These are phyloP conservation scores for Talaromyces piceae DNA, from an alignment of 2,329 filamentous ascomycete species.

Conservation along the genomic window DNA sequence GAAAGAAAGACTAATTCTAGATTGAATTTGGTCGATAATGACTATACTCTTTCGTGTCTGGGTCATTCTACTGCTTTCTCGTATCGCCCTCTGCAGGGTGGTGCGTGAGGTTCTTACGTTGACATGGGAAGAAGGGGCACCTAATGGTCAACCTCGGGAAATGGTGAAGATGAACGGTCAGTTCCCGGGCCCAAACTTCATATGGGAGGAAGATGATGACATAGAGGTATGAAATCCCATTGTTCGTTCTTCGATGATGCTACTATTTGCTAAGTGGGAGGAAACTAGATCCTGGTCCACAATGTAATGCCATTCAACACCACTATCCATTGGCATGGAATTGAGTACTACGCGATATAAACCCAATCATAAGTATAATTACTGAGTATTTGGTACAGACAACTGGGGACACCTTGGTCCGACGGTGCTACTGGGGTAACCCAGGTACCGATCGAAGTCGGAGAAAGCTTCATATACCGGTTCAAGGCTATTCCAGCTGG, in stretches of 20 bases:
- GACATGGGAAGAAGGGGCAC: slow-evolving; percentile 26
- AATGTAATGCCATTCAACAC: slow-evolving; percentile 25
- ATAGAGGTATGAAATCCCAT: slow-evolving; percentile 16
- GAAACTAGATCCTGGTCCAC: slow-evolving; percentile 21
- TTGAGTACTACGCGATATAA: slow-evolving; percentile 23
- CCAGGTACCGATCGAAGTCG: slow-evolving; percentile 47
- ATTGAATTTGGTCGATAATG: not conserved
- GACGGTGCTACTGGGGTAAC: slow-evolving; percentile 53
- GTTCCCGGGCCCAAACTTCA: slow-evolving; percentile 26
- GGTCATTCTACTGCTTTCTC: not conserved
- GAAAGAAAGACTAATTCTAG: not conserved
- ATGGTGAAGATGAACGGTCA: slow-evolving; percentile 27
- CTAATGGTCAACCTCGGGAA: slow-evolving; percentile 25
- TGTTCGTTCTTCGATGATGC: not conserved
- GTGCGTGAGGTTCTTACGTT: slow-evolving; percentile 18
- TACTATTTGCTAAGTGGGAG: not conserved
- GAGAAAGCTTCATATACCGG: slow-evolving; percentile 43
- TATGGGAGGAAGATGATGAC: slow-evolving; percentile 21
- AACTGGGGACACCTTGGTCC: slow-evolving; percentile 48
- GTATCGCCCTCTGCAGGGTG: slow-evolving; percentile 15
- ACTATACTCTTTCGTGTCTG: not conserved
- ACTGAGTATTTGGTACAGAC: slow-evolving; percentile 21
- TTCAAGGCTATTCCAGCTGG: slow-evolving; percentile 51
- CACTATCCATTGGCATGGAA: slow-evolving; percentile 30
- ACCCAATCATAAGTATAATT: not conserved